Base-by-base conservation (phyloP, 2,329 filamentous ascomycete species). In the Colletotrichum eremochloae region DNA sequence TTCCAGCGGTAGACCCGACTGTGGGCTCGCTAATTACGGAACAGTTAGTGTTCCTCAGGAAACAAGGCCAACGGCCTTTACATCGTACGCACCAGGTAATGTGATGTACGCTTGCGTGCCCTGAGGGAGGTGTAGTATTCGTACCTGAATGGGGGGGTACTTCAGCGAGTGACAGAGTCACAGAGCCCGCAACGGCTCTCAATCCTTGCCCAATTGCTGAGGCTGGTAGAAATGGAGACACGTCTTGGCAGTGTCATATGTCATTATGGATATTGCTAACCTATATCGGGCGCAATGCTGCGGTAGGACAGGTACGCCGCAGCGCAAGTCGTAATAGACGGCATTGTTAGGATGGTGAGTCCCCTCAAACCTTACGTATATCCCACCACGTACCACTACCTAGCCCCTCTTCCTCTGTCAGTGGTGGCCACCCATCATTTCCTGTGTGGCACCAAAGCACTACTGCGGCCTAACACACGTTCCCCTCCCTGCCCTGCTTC, bases 241-340 rank as follows among this genome's bases (percentile, higher is more conserved):
- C 66, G 55, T 55, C 70, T 72, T 72, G 70, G 61, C 70, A 72
- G 61, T 46, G 70, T 50, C 60, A 70, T 72, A 72, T 70, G 70
- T 72, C 66, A 70, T 65, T 50, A 70, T 69, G 70, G 70, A 65
- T 55, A 62, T 69, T 61, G 70, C 66, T 63, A 63, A 44, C 31
- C 46, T 42, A 56, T 48, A 69, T 56, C 46, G 53, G 60, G 63
- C 60, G 44, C 36, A 66, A 57, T 46, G 62, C 62, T 64, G 29
- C 55, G 42, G 60, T 55, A 55, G 62, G 62, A 66, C 68, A 55
- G 53, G 58, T 31, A 63, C 67, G 66, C 64, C 53, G 66, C 65
- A 48, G 69, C 62, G 36, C 50, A 52, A 66, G 40, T 62, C 48
- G 67, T 64, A 65, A 65, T 70, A 65, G 66, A 72, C 36, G 40